Percentiles rank a stretch among this genome's conserved stretches.
phyloP scores from a whole-genome alignment of 371 early-diverging fungal genomes.

The Mucor racemosus region DNA sequence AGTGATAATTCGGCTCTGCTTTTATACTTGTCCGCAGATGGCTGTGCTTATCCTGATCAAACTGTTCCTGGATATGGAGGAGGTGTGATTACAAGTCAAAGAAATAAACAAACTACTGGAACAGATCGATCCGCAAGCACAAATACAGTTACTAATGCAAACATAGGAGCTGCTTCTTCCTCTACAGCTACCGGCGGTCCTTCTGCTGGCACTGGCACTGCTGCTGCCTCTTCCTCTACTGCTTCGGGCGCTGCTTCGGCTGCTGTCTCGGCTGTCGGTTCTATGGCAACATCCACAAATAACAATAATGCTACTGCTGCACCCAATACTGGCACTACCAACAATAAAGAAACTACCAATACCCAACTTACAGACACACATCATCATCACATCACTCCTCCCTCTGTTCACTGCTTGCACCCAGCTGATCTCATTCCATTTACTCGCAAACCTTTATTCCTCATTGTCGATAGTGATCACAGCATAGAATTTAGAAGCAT shows the following conservation, averaged over 20 bases:
- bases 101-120: slow-evolving; percentile 31
- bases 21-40: slow-evolving; percentile 92
- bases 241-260: neutral
- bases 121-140: neutral
- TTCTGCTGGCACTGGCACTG: neutral
- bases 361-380: neutral
- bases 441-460: slow-evolving; percentile 91
- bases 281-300: neutral
- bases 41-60: slow-evolving; percentile 56
- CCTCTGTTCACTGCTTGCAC: slow-evolving; percentile 77
- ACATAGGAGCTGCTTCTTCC: neutral
- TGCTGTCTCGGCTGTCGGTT: neutral
- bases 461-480: slow-evolving; percentile 90
- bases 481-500: slow-evolving; percentile 78
- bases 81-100: slow-evolving; percentile 65
- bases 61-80: slow-evolving; percentile 67
- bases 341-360: neutral
- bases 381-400: neutral
- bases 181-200: neutral
- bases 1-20: slow-evolving; percentile 82
- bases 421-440: slow-evolving; percentile 92
- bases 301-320: neutral
- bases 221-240: slow-evolving; percentile 3
- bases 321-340: neutral
- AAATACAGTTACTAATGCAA: neutral